phyloP scores from a whole-genome alignment of 2,329 filamentous ascomycete genomes.

The Chalaropsis thielavioides region DNA sequence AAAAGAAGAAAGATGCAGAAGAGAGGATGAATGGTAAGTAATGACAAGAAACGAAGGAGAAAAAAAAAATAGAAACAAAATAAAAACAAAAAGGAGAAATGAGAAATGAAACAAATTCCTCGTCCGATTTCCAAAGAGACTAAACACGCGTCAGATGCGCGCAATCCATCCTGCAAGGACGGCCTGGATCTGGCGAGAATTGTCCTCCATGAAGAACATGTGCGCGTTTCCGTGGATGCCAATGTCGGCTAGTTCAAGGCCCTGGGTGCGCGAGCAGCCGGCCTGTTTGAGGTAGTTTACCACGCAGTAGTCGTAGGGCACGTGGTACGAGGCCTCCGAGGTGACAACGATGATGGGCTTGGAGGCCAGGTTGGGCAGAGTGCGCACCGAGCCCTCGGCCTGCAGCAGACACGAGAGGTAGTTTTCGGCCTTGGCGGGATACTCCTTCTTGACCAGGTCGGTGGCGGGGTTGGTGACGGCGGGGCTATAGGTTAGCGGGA shows the following conservation, averaged over 20 bases:
- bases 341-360: constrained; percentile 30
- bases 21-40: too few species aligned
- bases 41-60: too few species aligned
- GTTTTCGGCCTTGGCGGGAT: constrained; percentile 20
- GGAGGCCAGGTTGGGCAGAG: constrained; percentile 26
- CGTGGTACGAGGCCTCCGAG: constrained; percentile 31
- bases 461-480: constrained; percentile 25
- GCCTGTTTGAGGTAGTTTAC: constrained; percentile 31
- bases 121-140: too few species aligned
- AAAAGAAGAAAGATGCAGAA: neutral
- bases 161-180: constrained; percentile 15
- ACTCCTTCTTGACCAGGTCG: constrained; percentile 25
- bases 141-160: neutral
- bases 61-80: neutral
- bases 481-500: constrained; percentile 35
- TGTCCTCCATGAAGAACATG: constrained; percentile 36
- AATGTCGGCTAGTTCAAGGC: constrained; percentile 24
- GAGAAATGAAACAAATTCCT: neutral
- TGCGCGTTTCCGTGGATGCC: constrained; percentile 34
- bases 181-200: constrained; percentile 28
- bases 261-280: constrained; percentile 23
- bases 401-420: constrained; percentile 26
- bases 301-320: constrained; percentile 32
- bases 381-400: constrained; percentile 21
- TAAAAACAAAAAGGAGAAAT: neutral